A percentile compares a stretch with the other conserved stretches of the same genome.
These are phyloP conservation scores for Galerina marginata DNA, from an alignment of 768 basidiomycete genomes.

Conservation along the genomic window DNA sequence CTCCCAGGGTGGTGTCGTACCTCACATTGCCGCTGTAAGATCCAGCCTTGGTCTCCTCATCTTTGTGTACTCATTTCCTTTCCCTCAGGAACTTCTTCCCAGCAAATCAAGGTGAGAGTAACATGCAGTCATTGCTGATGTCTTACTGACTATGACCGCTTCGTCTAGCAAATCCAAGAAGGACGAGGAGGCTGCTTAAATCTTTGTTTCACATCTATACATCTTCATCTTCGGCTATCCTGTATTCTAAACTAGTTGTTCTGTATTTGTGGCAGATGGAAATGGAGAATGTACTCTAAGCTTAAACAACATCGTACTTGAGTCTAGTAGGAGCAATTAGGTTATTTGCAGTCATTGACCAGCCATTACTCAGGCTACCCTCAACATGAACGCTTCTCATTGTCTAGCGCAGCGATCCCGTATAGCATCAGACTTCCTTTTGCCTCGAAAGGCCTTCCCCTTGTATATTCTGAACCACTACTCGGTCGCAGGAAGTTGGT, in stretches of 20 bases:
- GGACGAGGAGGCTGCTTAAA: constrained; percentile 43
- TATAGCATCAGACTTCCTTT: too few species aligned
- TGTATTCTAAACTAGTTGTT: constrained; percentile 8
- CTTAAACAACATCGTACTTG: not conserved
- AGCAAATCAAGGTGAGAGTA: constrained; percentile 43
- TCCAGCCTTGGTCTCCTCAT: not conserved
- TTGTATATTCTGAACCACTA: too few species aligned
- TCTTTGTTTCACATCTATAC: constrained; percentile 10
- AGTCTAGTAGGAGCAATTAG: too few species aligned
- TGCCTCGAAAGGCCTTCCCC: too few species aligned
- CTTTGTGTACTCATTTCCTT: constrained; percentile 8
- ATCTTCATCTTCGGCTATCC: constrained; percentile 1
- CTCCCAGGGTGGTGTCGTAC: constrained; percentile 94
- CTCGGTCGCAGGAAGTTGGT: not conserved
- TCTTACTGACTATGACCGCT: not conserved
- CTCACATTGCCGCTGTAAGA: constrained; percentile 64
- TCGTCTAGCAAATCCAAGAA: constrained; percentile 43
- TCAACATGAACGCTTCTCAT: too few species aligned
- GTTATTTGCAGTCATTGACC: too few species aligned
- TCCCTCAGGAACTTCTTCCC: constrained; percentile 43
- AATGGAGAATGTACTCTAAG: constrained; percentile 3
- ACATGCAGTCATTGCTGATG: not conserved
- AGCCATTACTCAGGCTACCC: too few species aligned
- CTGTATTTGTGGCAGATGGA: constrained; percentile 5
- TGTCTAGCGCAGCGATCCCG: too few species aligned